Percentiles rank a stretch among this genome's conserved stretches.
Conservation (phyloP, 2,329 filamentous ascomycete genomes). For the Aspergillus ibericus region DNA sequence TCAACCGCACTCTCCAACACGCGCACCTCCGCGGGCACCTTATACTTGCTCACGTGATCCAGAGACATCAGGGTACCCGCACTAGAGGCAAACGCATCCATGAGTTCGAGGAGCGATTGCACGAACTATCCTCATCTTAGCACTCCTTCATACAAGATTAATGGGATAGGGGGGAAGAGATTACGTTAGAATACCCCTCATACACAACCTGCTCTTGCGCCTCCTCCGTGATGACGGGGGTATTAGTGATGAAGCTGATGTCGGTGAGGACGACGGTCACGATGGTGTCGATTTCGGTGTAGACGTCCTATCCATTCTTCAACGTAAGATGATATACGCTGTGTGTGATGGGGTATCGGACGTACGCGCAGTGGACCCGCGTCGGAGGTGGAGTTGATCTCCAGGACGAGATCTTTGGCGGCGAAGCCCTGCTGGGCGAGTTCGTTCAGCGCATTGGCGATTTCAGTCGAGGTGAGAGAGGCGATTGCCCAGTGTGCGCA, state of each 20-base stretch:
- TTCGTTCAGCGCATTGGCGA: slow-evolving; percentile 3
- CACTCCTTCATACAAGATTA: too few species aligned
- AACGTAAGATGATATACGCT: too few species aligned
- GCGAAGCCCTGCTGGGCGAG: slow-evolving; percentile 1
- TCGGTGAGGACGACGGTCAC: not conserved
- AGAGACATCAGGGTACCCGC: not conserved
- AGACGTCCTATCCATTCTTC: slow-evolving; percentile 1
- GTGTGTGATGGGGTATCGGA: not conserved
- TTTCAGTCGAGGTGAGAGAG: not conserved
- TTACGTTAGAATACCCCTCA: slow-evolving; percentile 4
- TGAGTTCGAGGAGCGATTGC: slow-evolving; percentile 5
- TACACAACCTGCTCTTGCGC: not conserved
- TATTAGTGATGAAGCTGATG: slow-evolving; percentile 3
- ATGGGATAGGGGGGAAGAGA: not conserved
- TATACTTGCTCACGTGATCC: not conserved
- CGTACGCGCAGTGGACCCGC: not conserved
- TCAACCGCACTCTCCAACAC: slow-evolving; percentile 1
- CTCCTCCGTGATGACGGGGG: slow-evolving; percentile 2
- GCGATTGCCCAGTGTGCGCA: not conserved
- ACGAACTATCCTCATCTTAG: too few species aligned
- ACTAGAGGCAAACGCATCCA: not conserved
- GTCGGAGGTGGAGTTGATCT: slow-evolving; percentile 3
- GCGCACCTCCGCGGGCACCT: not conserved
- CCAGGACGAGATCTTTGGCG: slow-evolving; percentile 1
- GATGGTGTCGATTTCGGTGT: slow-evolving; percentile 1